Percentiles rank a stretch among this genome's conserved stretches.
phyloP scores from a whole-genome alignment of 345 rosid species.

The Corymbia maculata region DNA sequence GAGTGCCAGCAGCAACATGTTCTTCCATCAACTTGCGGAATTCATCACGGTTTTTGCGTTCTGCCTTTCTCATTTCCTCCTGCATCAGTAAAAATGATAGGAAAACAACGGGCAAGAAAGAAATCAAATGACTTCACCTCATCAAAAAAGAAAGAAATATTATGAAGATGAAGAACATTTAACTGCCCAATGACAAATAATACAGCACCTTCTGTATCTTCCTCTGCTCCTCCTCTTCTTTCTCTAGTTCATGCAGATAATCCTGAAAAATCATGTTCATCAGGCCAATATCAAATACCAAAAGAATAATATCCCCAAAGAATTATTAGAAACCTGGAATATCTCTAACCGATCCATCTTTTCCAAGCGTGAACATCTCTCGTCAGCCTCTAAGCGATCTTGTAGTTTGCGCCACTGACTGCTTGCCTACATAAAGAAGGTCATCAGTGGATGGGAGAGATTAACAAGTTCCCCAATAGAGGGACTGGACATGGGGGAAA shows the following conservation, averaged over 20 bases:
- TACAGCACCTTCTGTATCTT: slow-evolving; percentile 71
- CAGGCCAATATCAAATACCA: slow-evolving; percentile 12
- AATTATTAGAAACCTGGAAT: slow-evolving; percentile 57
- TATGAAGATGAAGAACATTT: neutral
- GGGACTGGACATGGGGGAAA: neutral
- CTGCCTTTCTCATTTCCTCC: slow-evolving; percentile 86
- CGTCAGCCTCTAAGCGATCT: slow-evolving; percentile 84
- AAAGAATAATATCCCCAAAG: neutral
- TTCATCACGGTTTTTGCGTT: slow-evolving; percentile 94
- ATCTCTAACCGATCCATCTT: slow-evolving; percentile 81
- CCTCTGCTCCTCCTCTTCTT: slow-evolving; percentile 91
- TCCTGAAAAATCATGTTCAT: slow-evolving; percentile 34
- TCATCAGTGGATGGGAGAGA: neutral
- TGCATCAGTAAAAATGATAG: slow-evolving; percentile 16
- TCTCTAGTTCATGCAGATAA: slow-evolving; percentile 66
- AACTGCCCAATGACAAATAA: neutral
- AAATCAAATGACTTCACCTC: neutral
- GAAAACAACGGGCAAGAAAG: neutral
- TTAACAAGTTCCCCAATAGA: neutral
- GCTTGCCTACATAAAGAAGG: slow-evolving; percentile 40
- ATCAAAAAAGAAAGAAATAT: neutral
- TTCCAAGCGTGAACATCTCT: slow-evolving; percentile 83
- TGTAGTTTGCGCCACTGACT: slow-evolving; percentile 99
- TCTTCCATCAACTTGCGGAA: slow-evolving; percentile 85
- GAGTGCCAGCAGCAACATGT: slow-evolving; percentile 57